Evolutionary conservation across 2,329 filamentous ascomycete genomes (phyloP), one percentile per base, ranked within the genome.

Genomic region (Fusarium concolor): DNA sequence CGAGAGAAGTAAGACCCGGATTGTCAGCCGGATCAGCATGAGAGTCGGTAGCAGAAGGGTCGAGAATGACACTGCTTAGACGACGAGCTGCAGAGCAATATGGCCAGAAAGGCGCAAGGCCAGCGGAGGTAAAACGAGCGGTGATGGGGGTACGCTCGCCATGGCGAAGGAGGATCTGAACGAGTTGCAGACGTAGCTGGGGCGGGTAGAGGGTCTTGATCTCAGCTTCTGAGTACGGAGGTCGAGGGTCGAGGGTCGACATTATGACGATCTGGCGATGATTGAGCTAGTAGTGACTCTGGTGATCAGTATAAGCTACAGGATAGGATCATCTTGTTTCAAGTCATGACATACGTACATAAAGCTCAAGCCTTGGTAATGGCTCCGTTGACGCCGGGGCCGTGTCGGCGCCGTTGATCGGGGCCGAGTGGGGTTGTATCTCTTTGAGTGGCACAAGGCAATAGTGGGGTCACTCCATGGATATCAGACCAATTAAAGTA

Each of bases 131-230:
- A 78, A 99, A 97, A 38, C 96, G 91, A n/a, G 92, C 86, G 59
- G 89, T 92, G 28, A 98, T 92, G 28, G 95, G 95, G 10, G 91
- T 95, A 59, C 95, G 90, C 82, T 90, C 88, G 80, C 92, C 92
- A 80, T 94, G 92, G 59, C 92, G 90, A 74, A 94, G 86, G 66
- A 94, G 87, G 73, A 98, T 86, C 82, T 99, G 96, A 49, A 98
- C 96, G 62, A 96, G 88, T 77, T 96, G 92, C 35, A 99, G 88
- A 77, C 95, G 87, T 61, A 99, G 85, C 43, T 86, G 84, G 56
- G 89, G 81, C 2, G 96, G 96, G 81, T 97, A 99, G 61, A 98
- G 89, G 74, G 84, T 83, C 42, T 86, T 84, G 49, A 98, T 87
- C 85, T 98, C 94, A 62, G 92, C 90, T 70, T 89, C 82, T 43